Conservation (phyloP, 2,329 filamentous ascomycete species). For the Alternaria dauci region DNA sequence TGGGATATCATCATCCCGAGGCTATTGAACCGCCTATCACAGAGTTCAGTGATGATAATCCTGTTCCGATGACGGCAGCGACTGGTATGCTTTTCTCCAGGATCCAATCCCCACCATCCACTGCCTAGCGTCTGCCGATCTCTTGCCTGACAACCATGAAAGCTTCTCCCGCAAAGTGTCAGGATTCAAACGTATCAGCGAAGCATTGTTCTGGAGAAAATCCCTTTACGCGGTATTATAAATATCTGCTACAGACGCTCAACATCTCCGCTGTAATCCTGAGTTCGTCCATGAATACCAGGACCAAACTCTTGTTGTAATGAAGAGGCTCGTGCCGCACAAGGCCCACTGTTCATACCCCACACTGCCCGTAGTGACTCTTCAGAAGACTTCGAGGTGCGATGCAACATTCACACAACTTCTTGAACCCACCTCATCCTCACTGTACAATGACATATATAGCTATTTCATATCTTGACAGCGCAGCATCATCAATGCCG, state of each 20-base stretch:
- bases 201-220: background rate
- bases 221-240: background rate
- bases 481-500: slow-evolving; percentile 6
- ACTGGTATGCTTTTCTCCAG: background rate
- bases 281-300: accelerated
- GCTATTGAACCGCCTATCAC: slow-evolving; percentile 19
- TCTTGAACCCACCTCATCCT: background rate
- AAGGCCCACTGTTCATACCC: slow-evolving; percentile 1
- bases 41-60: background rate
- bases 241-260: background rate
- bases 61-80: background rate
- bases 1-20: slow-evolving; percentile 21
- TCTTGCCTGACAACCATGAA: background rate
- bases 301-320: background rate
- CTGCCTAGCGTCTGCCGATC: slow-evolving; percentile 26
- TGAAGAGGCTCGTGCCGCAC: background rate
- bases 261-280: background rate
- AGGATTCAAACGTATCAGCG: background rate
- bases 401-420: background rate
- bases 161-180: background rate
- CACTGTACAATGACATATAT: background rate
- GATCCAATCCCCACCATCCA: slow-evolving; percentile 19
- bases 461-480: background rate
- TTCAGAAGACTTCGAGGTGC: background rate
- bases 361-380: background rate